Percentiles rank a stretch among this genome's conserved stretches.
Conservation (phyloP, 2,329 filamentous ascomycete species). For the Aspergillus fructus region DNA sequence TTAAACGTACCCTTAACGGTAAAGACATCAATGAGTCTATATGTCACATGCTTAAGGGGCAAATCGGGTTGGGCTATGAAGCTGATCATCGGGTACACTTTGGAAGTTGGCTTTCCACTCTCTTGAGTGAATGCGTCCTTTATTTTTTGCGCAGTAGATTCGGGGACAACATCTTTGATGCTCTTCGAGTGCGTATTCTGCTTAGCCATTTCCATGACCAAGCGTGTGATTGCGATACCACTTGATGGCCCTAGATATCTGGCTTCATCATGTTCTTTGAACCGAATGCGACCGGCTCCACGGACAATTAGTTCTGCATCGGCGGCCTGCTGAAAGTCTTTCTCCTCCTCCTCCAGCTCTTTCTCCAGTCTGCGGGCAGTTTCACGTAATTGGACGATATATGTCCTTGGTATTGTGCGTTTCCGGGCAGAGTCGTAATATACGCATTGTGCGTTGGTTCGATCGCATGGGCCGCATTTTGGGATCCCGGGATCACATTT, state of each 20-base stretch:
- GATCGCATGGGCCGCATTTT: constrained; percentile 87
- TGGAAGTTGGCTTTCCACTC: constrained; percentile 65
- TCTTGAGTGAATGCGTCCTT: constrained; percentile 68
- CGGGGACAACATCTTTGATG: constrained; percentile 88
- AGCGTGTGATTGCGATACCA: constrained; percentile 88
- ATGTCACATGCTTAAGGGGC: constrained; percentile 70
- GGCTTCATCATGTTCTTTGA: constrained; percentile 82
- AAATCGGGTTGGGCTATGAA: constrained; percentile 74
- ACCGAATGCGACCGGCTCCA: constrained; percentile 78
- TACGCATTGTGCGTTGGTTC: constrained; percentile 86
- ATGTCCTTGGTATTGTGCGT: constrained; percentile 81
- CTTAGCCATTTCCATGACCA: constrained; percentile 96
- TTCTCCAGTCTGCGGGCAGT: constrained; percentile 78
- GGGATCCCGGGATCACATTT: constrained; percentile 92
- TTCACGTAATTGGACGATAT: constrained; percentile 89
- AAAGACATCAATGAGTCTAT: constrained; percentile 80
- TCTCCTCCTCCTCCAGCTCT: constrained; percentile 75
- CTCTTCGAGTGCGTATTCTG: constrained; percentile 86
- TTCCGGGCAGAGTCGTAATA: constrained; percentile 91
- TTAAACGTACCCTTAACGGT: constrained; percentile 69
- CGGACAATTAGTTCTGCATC: constrained; percentile 83
- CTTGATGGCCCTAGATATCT: constrained; percentile 92
- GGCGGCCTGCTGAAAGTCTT: constrained; percentile 68
- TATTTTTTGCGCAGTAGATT: constrained; percentile 65
- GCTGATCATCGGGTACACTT: constrained; percentile 88